Conservation (phyloP, 441 rosid genomes). For the Geranium incanum region DNA sequence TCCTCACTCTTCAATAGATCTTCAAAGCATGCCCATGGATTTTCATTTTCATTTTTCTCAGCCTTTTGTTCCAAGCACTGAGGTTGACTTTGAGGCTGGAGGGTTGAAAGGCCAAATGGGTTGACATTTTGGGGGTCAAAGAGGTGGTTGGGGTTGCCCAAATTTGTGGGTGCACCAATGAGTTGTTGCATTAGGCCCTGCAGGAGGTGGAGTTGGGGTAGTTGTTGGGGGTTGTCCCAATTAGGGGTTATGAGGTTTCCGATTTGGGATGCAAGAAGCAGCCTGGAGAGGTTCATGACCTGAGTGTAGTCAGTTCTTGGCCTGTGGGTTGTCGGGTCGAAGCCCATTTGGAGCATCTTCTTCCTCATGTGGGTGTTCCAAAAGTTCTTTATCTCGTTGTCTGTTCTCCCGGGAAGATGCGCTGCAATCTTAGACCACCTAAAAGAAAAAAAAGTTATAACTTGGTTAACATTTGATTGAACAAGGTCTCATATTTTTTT, state of each 20-base stretch:
- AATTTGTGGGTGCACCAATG: background rate
- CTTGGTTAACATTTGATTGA: background rate
- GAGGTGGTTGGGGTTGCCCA: background rate
- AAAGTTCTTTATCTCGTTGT: constrained; percentile 43
- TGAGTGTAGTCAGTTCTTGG: constrained; percentile 10
- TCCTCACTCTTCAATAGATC: background rate
- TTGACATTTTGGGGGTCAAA: background rate
- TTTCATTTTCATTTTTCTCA: background rate
- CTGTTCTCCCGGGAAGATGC: constrained; percentile 37
- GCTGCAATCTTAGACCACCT: constrained; percentile 52
- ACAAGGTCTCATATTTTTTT: no score
- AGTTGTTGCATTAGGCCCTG: background rate
- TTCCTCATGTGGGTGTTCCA: constrained; percentile 48
- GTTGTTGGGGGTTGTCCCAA: background rate
- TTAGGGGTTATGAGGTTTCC: background rate
- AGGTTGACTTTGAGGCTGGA: background rate
- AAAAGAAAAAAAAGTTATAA: background rate
- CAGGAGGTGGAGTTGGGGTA: background rate
- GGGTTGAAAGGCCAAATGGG: background rate
- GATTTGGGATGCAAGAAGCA: background rate
- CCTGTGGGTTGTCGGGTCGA: constrained; percentile 36
- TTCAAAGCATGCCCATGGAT: constrained; percentile 4
- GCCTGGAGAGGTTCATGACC: background rate
- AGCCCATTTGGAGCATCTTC: constrained; percentile 30
- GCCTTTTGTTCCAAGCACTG: background rate